Base-by-base conservation (phyloP, 2,329 filamentous ascomycete species). In the Alternaria gansuensis region DNA sequence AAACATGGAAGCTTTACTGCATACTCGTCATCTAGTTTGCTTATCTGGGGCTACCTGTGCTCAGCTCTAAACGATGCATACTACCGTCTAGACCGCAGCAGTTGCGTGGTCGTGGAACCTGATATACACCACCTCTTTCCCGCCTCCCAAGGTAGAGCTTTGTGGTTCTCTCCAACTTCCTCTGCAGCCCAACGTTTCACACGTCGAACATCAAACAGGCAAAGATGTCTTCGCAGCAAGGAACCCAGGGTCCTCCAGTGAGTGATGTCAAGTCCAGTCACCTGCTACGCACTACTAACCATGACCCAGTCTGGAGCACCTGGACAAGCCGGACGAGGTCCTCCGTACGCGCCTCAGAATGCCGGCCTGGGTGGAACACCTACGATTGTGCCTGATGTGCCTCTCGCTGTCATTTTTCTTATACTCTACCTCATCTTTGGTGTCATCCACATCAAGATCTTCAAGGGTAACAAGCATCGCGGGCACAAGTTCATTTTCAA, bases 401-500 rank as follows among this genome's bases (percentile, higher is more conserved):
- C 80, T 4, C 68, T 80, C 48, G 68, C 72, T 5, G 67, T 74
- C 1, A 69, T 80, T 37, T 80, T 82, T 56, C 71, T 82, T 2
- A 51, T 74, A 10, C 66, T 82, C 23, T 83, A 79, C 64, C 63
- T 81, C 21, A 45, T 71, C 24, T 75, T 75, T 34, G 80, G 76
- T n/a, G 60, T 74, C 7, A 68, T 73, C 8, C 78, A 82, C 64
- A 77, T 81, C 64, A 71, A 67, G 14, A 78, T 80, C 17, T 72
- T 81, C 36, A 76, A 78, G 55, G 64, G 62, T 24, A 82, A 82
- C 64, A 74, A 72, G 37, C 61, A 62, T 10, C 67, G 71, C 49
- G 75, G 72, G 11, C 80, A 82, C 60, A 80, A 80, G 41, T 83
- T 83, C 58, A 61, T 80, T 8, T 75, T 82, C 53, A 79, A 76